phyloP scores from a whole-genome alignment of 768 basidiomycete genomes.

The Obba rivulosa region DNA sequence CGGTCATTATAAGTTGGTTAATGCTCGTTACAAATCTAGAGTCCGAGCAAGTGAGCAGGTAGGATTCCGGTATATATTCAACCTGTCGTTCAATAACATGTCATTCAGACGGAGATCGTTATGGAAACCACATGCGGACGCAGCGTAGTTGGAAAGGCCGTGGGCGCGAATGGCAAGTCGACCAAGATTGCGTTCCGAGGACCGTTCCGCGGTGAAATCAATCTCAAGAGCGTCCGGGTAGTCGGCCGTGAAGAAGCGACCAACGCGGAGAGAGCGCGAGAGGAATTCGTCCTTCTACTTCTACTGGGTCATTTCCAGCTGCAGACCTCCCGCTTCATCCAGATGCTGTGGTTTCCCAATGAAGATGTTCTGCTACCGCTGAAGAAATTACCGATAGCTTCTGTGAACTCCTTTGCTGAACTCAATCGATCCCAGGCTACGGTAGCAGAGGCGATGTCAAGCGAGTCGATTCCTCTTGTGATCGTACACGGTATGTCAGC shows the following conservation, averaged over 20 bases:
- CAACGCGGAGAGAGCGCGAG: conserved; percentile 33
- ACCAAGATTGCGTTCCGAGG: conserved; percentile 29
- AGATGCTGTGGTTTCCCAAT: conserved; percentile 35
- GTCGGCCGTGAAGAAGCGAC: conserved; percentile 37
- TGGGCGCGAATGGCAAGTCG: conserved; percentile 26
- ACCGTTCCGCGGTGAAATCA: conserved; percentile 19
- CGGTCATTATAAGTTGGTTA: conserved; percentile 28
- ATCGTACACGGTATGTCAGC: conserved; percentile 33
- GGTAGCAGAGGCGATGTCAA: conserved; percentile 34
- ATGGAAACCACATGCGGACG: conserved; percentile 29
- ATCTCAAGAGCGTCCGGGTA: conserved; percentile 27
- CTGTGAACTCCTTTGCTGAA: neutral
- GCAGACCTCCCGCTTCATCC: conserved; percentile 29
- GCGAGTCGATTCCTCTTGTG: conserved; percentile 22
- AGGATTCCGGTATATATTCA: neutral
- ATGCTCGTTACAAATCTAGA: conserved; percentile 38
- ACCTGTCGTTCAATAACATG: neutral
- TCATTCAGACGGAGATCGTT: conserved; percentile 29
- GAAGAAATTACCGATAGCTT: neutral
- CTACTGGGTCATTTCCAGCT: conserved; percentile 30
- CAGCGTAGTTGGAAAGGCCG: conserved; percentile 28
- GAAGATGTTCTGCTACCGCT: neutral
- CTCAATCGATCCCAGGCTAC: conserved; percentile 35
- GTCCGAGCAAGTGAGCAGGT: conserved; percentile 35
- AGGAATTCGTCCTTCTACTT: conserved; percentile 31